Base-by-base conservation (phyloP, 495 filamentous ascomycete genomes). In the Aspergillus diversus region DNA sequence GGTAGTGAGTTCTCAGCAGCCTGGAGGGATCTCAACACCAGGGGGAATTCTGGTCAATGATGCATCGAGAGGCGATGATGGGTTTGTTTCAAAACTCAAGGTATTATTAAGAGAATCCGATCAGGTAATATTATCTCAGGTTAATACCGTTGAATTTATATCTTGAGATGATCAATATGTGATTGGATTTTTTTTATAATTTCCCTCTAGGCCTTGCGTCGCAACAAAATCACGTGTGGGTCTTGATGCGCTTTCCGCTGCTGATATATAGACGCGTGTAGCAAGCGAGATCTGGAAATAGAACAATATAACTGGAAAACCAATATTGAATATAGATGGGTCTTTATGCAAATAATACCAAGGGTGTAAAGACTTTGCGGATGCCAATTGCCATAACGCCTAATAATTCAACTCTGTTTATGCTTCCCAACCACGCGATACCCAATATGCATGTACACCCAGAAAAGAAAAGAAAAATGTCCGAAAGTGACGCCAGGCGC, bases 401-500 rank as follows among this genome's bases (percentile, higher is more conserved):
- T 35, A 46, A 15, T 39, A 37, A 37, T 58, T 62, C 37, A 55
- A 34, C 35, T 43, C 60, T 61, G 53, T 39, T 49, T 53, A 57
- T 49, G 49, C 48, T 43, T 50, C 60, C 53, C n/a, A 33, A 60
- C 46, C 57, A 56, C 39, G 60, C 46, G 46, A 13, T 63, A 57
- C 53, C 60, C 53, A 63, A 63, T 32, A 60, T 56, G 57, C 46
- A 60, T 60, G 46, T 52, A 42, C 56, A 55, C 11, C n/a, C 31
- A 33, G 50, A 55, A 43, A 43, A 42, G 59, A 35, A 56, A 62
- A 57, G 32, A 57, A 43, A 16, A 34, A 66, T 50, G 50, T 32
- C 33, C 59, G 54, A 59, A 62, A 61, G 49, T 42, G 51, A 58
- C 64, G 59, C 64, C 64, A 21, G 50, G 64, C 59, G 64, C 64